phyloP scores from a whole-genome alignment of 441 rosid species.

The Populus hybrid region DNA sequence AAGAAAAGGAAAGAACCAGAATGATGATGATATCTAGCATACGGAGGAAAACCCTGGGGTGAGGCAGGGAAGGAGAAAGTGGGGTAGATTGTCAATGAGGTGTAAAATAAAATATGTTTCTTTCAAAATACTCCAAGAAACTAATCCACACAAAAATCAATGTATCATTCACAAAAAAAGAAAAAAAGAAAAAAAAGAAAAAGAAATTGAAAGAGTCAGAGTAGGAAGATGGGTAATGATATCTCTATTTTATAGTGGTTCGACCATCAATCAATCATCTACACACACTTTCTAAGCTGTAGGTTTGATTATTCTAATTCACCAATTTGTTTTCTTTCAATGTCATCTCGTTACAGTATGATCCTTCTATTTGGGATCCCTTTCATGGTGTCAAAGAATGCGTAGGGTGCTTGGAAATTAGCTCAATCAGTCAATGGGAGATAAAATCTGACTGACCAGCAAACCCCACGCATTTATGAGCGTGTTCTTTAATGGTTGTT shows the following conservation, averaged over 20 bases:
- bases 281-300: background rate
- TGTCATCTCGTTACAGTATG: background rate
- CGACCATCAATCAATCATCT: background rate
- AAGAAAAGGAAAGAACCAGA: slow-evolving; percentile 95
- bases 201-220: background rate
- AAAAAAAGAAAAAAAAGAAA: no score
- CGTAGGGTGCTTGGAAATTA: background rate
- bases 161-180: background rate
- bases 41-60: background rate
- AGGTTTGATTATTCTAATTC: background rate
- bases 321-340: background rate
- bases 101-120: background rate
- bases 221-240: background rate
- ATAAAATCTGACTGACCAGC: background rate
- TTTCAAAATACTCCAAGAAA: background rate
- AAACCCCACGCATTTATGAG: background rate
- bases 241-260: background rate
- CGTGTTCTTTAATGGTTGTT: no score
- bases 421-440: background rate
- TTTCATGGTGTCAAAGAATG: background rate
- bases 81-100: background rate
- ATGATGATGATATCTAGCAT: slow-evolving; percentile 28
- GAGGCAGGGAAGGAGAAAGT: background rate
- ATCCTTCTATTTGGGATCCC: background rate
- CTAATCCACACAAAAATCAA: background rate